These are phyloP conservation scores for Lippia alba DNA, from an alignment of 305 asterid species.

Conservation along the genomic window DNA sequence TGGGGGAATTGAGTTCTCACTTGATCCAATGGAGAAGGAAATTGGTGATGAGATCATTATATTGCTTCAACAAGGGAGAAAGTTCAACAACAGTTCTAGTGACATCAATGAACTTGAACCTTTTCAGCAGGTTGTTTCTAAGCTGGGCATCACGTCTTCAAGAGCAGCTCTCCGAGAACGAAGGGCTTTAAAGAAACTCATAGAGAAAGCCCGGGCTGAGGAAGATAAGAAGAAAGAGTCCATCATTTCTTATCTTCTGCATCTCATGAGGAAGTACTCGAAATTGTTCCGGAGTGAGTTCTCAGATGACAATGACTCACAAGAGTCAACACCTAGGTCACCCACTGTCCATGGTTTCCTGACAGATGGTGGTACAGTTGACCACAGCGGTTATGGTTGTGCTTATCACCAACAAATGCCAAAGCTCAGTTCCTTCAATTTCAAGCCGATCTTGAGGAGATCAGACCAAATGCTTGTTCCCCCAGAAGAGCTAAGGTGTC, in stretches of 20 bases:
- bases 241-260: slow-evolving; percentile 84
- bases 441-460: slow-evolving; percentile 81
- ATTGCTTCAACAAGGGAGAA: slow-evolving; percentile 92
- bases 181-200: slow-evolving; percentile 90
- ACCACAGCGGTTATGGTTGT: slow-evolving; percentile 46
- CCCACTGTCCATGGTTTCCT: slow-evolving; percentile 82
- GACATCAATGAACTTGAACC: slow-evolving; percentile 90
- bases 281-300: slow-evolving; percentile 88
- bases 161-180: slow-evolving; percentile 97
- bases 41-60: slow-evolving; percentile 87
- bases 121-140: slow-evolving; percentile 90
- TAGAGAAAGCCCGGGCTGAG: slow-evolving; percentile 87
- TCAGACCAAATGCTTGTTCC: slow-evolving; percentile 75
- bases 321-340: slow-evolving; percentile 97
- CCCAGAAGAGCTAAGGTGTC: slow-evolving; percentile 96
- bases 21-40: slow-evolving; percentile 86
- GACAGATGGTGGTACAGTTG: slow-evolving; percentile 60
- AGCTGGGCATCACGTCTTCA: slow-evolving; percentile 89
- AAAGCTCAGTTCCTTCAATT: slow-evolving; percentile 83
- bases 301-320: slow-evolving; percentile 97
- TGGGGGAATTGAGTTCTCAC: slow-evolving; percentile 72
- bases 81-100: slow-evolving; percentile 59
- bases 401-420: slow-evolving; percentile 86
- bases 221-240: slow-evolving; percentile 98
- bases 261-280: slow-evolving; percentile 92